Conservation (phyloP, 225 moss, liverwort and hornwort species). For the Antitrichia curtipendula region DNA sequence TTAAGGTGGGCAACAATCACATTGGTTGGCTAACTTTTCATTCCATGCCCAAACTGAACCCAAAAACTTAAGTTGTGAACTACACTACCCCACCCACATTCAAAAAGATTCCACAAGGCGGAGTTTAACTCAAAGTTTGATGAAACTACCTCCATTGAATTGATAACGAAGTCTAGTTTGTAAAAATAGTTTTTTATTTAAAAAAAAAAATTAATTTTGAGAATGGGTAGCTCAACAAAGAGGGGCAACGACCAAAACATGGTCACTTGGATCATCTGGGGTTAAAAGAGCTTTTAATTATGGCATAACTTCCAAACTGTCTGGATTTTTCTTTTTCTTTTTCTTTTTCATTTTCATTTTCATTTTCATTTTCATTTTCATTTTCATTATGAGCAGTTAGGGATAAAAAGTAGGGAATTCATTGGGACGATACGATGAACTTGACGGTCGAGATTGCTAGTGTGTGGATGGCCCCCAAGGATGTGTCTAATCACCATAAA, state of each 20-base stretch:
- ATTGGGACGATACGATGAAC: not conserved
- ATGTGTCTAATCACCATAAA: not conserved
- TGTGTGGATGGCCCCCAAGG: not conserved
- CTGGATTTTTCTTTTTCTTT: not conserved
- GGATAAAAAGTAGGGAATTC: not conserved
- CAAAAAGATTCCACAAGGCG: fast-evolving
- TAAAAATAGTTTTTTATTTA: fast-evolving
- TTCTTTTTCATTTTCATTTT: not conserved
- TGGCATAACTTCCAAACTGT: not conserved
- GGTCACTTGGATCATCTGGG: not conserved
- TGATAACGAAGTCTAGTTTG: fast-evolving
- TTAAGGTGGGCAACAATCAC: not conserved
- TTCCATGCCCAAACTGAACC: not conserved
- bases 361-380: not conserved
- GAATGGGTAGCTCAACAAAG: not conserved
- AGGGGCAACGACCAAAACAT: not conserved
- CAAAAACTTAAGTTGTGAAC: fast-evolving
- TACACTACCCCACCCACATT: not conserved
- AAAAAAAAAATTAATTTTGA: not conserved
- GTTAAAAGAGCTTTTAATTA: not conserved
- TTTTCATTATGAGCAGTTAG: not conserved
- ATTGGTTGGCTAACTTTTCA: not conserved
- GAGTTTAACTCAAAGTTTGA: not conserved
- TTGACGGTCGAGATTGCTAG: not conserved
- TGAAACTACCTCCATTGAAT: fast-evolving